Conservation (phyloP, 441 rosid genomes). For the Populus tomentosa region DNA sequence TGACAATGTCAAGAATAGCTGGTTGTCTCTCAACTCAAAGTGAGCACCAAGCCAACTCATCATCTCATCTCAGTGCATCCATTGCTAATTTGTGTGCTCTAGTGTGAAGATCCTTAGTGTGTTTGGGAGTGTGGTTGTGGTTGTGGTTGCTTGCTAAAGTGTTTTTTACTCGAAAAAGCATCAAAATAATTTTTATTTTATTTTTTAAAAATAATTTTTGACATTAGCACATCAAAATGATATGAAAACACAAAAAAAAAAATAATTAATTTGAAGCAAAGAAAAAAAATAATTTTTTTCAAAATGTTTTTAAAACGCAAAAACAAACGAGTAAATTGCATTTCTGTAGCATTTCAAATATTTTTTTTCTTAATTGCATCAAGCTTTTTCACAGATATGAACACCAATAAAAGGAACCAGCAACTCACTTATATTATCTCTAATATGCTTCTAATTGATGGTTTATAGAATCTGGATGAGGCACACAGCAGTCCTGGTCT, state of each 20-base stretch:
- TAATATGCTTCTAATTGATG: slow-evolving; percentile 24
- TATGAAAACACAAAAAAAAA: too few relatives aligned
- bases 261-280: too few relatives aligned
- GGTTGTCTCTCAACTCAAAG: not conserved
- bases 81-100: not conserved
- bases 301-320: too few relatives aligned
- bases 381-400: not conserved
- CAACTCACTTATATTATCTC: not conserved
- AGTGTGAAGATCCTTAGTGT: not conserved
- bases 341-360: not conserved
- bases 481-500: slow-evolving; percentile 94
- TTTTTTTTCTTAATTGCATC: not conserved
- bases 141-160: too few relatives aligned
- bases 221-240: too few relatives aligned
- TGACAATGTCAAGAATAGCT: not conserved
- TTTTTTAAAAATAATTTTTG: too few relatives aligned
- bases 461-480: slow-evolving; percentile 82
- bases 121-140: too few relatives aligned
- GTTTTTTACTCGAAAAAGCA: too few relatives aligned
- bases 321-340: not conserved
- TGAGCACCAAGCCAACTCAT: not conserved
- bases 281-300: too few relatives aligned
- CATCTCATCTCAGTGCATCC: not conserved
- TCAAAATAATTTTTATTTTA: too few relatives aligned
- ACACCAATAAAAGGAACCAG: not conserved